Conservation (phyloP, 805 yeast genomes). For the Wickerhamiella vanderwaltii region DNA sequence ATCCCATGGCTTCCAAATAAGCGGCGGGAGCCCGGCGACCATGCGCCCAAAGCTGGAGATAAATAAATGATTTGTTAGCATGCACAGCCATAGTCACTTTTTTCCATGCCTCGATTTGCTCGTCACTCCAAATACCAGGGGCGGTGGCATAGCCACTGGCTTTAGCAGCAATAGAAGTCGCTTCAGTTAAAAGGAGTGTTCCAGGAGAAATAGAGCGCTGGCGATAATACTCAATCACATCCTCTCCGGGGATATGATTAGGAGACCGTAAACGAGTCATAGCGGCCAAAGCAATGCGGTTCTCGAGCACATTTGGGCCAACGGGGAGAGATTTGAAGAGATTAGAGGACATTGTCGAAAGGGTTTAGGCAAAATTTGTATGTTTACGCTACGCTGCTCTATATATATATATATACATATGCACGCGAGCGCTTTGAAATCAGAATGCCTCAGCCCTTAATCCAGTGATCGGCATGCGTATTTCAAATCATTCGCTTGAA, state of each 20-base stretch:
- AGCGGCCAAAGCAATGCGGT: conserved; percentile 39
- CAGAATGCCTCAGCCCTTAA: too few relatives aligned
- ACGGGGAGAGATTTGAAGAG: conserved; percentile 30
- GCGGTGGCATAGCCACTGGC: conserved; percentile 27
- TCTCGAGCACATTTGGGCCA: conserved; percentile 25
- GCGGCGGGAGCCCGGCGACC: conserved; percentile 37
- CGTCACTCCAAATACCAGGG: conserved; percentile 25
- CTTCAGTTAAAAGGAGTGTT: conserved; percentile 48
- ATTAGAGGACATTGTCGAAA: too few relatives aligned
- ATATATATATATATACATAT: too few relatives aligned
- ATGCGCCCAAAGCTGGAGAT: conserved; percentile 37
- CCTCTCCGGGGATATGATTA: conserved; percentile 31
- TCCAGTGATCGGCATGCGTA: too few relatives aligned
- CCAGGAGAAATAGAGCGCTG: conserved; percentile 43
- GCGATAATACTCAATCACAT: conserved; percentile 39
- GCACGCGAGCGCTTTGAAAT: too few relatives aligned
- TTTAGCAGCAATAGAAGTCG: conserved; percentile 35
- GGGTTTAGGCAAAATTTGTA: too few relatives aligned
- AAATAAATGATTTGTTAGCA: conserved; percentile 29
- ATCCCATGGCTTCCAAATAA: conserved; percentile 27
- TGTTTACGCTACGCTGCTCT: too few relatives aligned
- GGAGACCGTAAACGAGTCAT: conserved; percentile 35
- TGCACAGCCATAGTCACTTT: conserved; percentile 36
- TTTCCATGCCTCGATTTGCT: conserved; percentile 28
- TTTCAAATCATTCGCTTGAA: too few relatives aligned